Base-by-base conservation (phyloP, 2,329 filamentous ascomycete species). In the Sarocladium kiliense region DNA sequence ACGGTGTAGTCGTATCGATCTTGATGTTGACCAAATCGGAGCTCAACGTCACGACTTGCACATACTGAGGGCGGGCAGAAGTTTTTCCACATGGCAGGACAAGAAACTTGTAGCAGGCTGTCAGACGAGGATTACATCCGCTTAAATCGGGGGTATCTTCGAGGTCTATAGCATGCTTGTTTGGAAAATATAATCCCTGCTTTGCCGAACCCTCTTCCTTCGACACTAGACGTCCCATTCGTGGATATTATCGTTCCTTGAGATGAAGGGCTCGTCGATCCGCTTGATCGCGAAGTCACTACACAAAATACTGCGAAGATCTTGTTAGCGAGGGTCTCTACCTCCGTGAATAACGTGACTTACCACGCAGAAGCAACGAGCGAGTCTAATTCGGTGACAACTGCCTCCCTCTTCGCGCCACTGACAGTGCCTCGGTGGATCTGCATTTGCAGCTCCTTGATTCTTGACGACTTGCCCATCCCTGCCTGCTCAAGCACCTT, bases 211-310 rank as follows among this genome's bases (percentile, higher is more conserved):
- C 47, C 30, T 32, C 30, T 12, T 25, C 18, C 21, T 3, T 12
- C 25, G 18, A 12, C 21, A 26, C 23, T 53, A 53, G 58, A 88
- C 70, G 53, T 83, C 85, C 94, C 94, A 99, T 65, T 96, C 91
- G 55, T 86, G 83, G 59, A 76, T 75, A 67, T 92, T 81, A 64
- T 97, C 93, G 21, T 80, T 78, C 3, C 79, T 74, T 34, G 80
- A 82, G 56, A 97, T 83, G 67, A 99, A 97, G 1, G 94, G 92
- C 74, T 96, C 91, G 64, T 97, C 91, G 57, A 99, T 90, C 65
- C 89, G 83, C 75, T 92, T 95, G 66, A 99, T 96, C 2, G 93
- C 94, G 72, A 95, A 84, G 61, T 99, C 94, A 66, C 91, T 92
- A 71, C 94, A 99, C 19, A 99, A 75, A 55, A 97, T 91, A 77